Evolutionary conservation across 805 yeast species (phyloP).

Genomic region (Zygosaccharomyces bisporus): DNA sequence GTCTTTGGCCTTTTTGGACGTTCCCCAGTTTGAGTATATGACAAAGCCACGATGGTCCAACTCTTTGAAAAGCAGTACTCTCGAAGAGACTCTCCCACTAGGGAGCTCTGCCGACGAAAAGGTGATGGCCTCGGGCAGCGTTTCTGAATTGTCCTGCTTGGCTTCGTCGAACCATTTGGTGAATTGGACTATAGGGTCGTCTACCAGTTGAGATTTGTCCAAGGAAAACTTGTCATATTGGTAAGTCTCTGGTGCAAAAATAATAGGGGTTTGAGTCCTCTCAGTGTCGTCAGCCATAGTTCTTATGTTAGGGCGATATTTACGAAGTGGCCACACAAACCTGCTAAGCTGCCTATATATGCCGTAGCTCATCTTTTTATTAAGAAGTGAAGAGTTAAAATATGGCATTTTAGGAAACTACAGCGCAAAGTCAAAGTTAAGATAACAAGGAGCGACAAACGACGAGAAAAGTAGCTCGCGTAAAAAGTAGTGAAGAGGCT

Average conservation of each 20-base stretch:
- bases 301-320: neutral
- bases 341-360: neutral
- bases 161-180: constrained; percentile 84
- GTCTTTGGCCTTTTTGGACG: constrained; percentile 77
- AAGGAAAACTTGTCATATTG: constrained; percentile 74
- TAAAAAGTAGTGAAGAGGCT: too few species aligned
- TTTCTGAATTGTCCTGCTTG: constrained; percentile 45
- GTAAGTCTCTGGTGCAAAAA: constrained; percentile 81
- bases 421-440: neutral
- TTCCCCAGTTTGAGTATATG: constrained; percentile 87
- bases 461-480: neutral
- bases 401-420: neutral
- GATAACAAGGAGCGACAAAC: neutral
- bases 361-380: constrained; percentile 1
- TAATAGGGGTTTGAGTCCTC: constrained; percentile 32
- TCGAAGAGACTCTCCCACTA: constrained; percentile 81
- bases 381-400: neutral
- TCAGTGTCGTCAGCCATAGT: constrained; percentile 23
- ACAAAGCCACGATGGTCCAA: constrained; percentile 81
- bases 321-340: neutral
- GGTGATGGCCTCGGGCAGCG: constrained; percentile 77
- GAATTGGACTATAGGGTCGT: constrained; percentile 74
- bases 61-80: constrained; percentile 85
- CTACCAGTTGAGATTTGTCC: constrained; percentile 47
- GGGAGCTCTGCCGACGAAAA: constrained; percentile 89